Percentiles rank a stretch among this genome's conserved stretches.
Conservation (phyloP, 495 filamentous ascomycete species). For the Darksidea phi region DNA sequence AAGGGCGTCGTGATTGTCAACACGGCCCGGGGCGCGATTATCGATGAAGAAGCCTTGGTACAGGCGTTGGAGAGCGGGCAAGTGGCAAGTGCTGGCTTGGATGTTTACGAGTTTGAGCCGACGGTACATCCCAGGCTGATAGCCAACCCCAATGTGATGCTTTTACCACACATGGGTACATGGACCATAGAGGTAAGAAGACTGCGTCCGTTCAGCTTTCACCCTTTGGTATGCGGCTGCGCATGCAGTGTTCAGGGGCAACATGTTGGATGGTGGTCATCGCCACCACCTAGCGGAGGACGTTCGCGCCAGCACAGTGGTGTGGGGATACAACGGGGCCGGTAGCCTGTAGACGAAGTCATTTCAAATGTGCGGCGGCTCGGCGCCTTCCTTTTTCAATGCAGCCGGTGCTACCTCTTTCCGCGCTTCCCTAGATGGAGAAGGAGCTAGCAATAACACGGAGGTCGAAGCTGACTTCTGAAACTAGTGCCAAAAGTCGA, state of each 20-base stretch:
- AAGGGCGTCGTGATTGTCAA: constrained; percentile 69
- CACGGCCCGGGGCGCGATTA: constrained; percentile 67
- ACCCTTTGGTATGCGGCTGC: background rate
- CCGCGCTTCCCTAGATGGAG: constrained; percentile 15
- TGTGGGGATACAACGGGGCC: background rate
- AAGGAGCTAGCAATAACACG: constrained; percentile 9
- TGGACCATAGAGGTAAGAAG: constrained; percentile 60
- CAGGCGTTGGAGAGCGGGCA: constrained; percentile 61
- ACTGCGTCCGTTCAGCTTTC: background rate
- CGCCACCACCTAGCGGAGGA: constrained; percentile 7
- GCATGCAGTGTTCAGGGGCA: background rate
- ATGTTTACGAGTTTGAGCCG: constrained; percentile 71
- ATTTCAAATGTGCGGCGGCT: no score
- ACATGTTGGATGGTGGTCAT: background rate
- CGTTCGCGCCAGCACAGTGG: background rate
- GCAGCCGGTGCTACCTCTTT: background rate
- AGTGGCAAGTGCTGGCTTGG: constrained; percentile 60
- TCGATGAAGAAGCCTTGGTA: constrained; percentile 70
- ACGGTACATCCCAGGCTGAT: constrained; percentile 61
- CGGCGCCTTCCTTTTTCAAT: constrained; percentile 13
- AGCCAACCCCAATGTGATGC: constrained; percentile 58
- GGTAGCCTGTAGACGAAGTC: background rate
- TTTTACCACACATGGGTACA: constrained; percentile 71
- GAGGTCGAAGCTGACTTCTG: constrained; percentile 4
- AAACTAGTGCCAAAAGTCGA: constrained; percentile 57